Evolutionary conservation across 768 basidiomycete species (phyloP).

Genomic region (Roridomyces roridus): DNA sequence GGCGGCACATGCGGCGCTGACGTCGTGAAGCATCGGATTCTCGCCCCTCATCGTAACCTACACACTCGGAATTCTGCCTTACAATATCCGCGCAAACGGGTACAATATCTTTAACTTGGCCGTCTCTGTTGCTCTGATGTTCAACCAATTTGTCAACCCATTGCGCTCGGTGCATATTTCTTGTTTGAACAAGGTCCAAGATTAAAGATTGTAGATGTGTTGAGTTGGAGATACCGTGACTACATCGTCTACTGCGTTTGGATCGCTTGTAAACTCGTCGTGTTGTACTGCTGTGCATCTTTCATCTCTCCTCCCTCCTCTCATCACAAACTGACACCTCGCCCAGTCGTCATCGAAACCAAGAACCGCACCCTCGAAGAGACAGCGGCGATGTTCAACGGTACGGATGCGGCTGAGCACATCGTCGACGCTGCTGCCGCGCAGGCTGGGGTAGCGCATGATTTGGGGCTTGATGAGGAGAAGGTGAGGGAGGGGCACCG

Average conservation of each 20-base stretch:
- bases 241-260: slow-evolving; percentile 79
- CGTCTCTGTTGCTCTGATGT: slow-evolving; percentile 81
- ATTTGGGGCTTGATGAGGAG: too few relatives aligned
- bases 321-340: neutral
- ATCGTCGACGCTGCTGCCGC: slow-evolving; percentile 36
- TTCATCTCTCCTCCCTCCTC: neutral
- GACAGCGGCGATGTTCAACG: slow-evolving; percentile 81
- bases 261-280: slow-evolving; percentile 70
- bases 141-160: slow-evolving; percentile 89
- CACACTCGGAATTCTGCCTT: slow-evolving; percentile 89
- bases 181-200: too few relatives aligned
- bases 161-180: slow-evolving; percentile 53
- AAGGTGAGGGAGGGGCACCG: too few relatives aligned
- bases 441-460: slow-evolving; percentile 32
- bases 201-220: too few relatives aligned
- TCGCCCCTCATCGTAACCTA: slow-evolving; percentile 87
- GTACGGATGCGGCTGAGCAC: too few relatives aligned
- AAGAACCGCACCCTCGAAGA: slow-evolving; percentile 79
- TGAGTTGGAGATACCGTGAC: slow-evolving; percentile 84
- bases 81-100: slow-evolving; percentile 83
- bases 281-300: slow-evolving; percentile 60
- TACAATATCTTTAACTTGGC: slow-evolving; percentile 83
- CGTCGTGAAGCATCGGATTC: slow-evolving; percentile 83
- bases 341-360: slow-evolving; percentile 62
- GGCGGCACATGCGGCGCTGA: slow-evolving; percentile 77